Conservation (phyloP, 345 rosid species). For the Barbarea vulgaris region DNA sequence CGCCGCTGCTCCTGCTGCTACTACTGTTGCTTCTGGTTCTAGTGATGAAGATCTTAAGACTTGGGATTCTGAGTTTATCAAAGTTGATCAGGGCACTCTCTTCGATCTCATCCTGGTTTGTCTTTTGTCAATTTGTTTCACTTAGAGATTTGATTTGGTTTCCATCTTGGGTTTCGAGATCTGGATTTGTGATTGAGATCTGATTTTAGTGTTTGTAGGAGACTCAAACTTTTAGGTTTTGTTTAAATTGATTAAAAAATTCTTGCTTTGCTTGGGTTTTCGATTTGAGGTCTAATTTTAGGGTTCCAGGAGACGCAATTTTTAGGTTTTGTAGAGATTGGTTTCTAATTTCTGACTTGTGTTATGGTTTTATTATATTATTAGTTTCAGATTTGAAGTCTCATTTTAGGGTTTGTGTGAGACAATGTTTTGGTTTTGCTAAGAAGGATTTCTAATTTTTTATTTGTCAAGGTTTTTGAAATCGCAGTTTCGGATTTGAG, state of each 20-base stretch:
- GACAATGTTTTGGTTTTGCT: neutral
- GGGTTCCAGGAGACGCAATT: neutral
- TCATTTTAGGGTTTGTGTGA: neutral
- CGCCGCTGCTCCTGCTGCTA: neutral
- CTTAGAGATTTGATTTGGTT: neutral
- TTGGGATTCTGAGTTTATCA: conserved; percentile 59
- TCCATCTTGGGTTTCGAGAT: neutral
- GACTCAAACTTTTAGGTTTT: neutral
- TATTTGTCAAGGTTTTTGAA: neutral
- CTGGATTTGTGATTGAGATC: neutral
- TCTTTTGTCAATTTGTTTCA: neutral
- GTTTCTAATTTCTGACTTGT: neutral
- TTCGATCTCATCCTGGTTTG: conserved; percentile 62
- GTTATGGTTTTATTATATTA: neutral
- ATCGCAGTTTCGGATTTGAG: neutral
- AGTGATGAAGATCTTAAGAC: conserved; percentile 38
- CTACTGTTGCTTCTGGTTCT: neutral
- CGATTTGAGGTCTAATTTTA: neutral
- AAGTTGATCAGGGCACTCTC: conserved; percentile 56
- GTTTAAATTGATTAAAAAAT: neutral
- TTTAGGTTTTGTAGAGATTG: neutral
- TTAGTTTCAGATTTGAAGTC: neutral
- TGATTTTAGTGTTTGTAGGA: neutral
- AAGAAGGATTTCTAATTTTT: neutral
- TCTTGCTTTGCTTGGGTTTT: neutral